Evolutionary conservation across 2,329 filamentous ascomycete genomes (phyloP), one percentile per base, ranked within the genome.

Genomic region (Thielaviopsis ethacetica): DNA sequence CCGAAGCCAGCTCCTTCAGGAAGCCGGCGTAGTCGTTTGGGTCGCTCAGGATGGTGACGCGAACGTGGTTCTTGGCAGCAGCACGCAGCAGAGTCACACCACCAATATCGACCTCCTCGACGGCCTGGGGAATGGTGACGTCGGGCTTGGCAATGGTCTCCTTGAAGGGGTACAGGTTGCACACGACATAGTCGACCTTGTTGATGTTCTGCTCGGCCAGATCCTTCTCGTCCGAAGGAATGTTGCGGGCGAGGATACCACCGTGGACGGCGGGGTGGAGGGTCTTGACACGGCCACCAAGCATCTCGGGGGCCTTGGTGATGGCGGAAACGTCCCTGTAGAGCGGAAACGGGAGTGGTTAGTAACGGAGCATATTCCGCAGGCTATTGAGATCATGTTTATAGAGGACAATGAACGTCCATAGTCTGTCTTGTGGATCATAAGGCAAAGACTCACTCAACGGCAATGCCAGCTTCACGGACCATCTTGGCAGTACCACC

Each of bases 141-240:
- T 95, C 95, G 76, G 94, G 84, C 79, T 96, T 95, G 67, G 90
- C 86, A 66, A 98, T 84, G 34, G 93, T 98, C 71, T 97, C 91
- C 77, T 96, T 96, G 83, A 98, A 98, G 13, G 93, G 93, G 73
- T 98, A 97, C 59, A 98, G 81, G 76, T 98, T 98, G 85, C 93
- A 97, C 70, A 98, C 86, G 66, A 95, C 89, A 67, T 85, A 95
- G 79, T 95, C 89, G 62, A 95, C 89, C 76, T 95, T 95, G 76
- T 87, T 81, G 71, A 95, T 95, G 74, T 90, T 93, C 75, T 95
- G 89, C 72, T 93, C 87, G 56, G 88, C 89, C 55, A 98, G 84
- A 69, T 98, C 93, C 74, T 95, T 94, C 75, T 97, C 89, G 73
- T 98, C 93, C 15, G 91, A 91, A 65, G 87, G 90, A 65, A 97